Conservation (phyloP, 108 stramenopile genomes). For the Parmales sp. region DNA sequence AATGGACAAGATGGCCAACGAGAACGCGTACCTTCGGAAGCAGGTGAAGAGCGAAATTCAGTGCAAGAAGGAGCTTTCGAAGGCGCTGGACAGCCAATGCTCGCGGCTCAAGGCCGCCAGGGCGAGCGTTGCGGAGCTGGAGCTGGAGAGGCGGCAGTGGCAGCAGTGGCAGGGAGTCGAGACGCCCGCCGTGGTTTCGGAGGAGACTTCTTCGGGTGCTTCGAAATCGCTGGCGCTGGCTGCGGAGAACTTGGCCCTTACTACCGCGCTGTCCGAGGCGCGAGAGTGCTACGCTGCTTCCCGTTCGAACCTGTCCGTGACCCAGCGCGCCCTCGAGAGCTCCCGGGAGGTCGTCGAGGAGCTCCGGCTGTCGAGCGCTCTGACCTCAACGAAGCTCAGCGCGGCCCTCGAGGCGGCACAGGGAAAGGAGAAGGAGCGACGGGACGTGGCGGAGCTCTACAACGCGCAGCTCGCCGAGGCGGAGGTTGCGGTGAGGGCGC, state of each 20-base stretch:
- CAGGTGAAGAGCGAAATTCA: background rate
- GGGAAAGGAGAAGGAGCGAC: background rate
- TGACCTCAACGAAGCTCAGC: too few relatives aligned
- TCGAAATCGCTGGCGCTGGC: background rate
- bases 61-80: slow-evolving; percentile 3
- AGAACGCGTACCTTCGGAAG: background rate
- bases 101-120: background rate
- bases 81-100: background rate
- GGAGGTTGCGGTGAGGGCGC: background rate
- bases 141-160: background rate
- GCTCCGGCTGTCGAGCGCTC: too few relatives aligned
- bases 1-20: background rate
- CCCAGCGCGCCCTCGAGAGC: background rate
- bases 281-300: background rate
- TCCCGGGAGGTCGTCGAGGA: background rate
- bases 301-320: background rate
- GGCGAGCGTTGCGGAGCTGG: background rate
- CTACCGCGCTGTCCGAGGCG: background rate
- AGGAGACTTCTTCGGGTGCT: background rate
- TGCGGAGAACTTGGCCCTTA: background rate
- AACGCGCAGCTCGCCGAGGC: background rate
- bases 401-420: too few relatives aligned
- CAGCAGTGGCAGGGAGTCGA: background rate
- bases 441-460: background rate
- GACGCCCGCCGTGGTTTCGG: background rate